Evolutionary conservation across 139 green algal species (phyloP), one percentile per base, ranked within the genome.

Genomic region (Coelastrella sp.): DNA sequence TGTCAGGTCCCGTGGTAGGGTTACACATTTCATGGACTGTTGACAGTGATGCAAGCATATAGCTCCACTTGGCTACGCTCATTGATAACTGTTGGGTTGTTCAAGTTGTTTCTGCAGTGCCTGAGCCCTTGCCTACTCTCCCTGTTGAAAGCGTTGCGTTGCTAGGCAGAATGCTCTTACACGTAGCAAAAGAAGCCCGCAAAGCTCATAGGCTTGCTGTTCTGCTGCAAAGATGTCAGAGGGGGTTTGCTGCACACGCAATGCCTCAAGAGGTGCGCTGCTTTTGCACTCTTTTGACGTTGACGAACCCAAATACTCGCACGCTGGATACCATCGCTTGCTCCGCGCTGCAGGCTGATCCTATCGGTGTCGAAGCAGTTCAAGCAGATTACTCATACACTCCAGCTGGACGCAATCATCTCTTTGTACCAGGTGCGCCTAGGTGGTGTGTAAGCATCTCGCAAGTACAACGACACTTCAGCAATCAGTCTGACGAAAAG

Each of bases 381-480:
- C 49, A 65, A 59, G 20, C 68, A 61, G 84, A 80, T 25, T 99
- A 97, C 91, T 96, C 92, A 20, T 97, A 96, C 88, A 87, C 79
- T 4, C 97, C 97, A 4, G 93, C 97, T 19, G 97, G 97, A 0
- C 93, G 97, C 20, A 99, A 99, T 93, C 98, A 99, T 78, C 93
- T 99, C 8, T 98, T 97, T 90, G 97, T 99, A 60, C 97, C 97
- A 78, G 96, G 96, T 98, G 76, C 80, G 93, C 57, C 35, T n/a
- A 22, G 11, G 19, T 17, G 14, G 5, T 59, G 12, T 20, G 12
- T 7, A 17, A 27, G 49, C 78, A 83, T 61, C 78, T 35, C 35
- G 6, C 78, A 61, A 11, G 78, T 80, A 80, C 74, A 80, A 59
- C 20, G 70, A 24, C 20, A 78, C 70, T 25, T 12, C 70, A 35